Evolutionary conservation across 2,329 filamentous ascomycete genomes (phyloP).

Genomic region (Exophiala sp.): DNA sequence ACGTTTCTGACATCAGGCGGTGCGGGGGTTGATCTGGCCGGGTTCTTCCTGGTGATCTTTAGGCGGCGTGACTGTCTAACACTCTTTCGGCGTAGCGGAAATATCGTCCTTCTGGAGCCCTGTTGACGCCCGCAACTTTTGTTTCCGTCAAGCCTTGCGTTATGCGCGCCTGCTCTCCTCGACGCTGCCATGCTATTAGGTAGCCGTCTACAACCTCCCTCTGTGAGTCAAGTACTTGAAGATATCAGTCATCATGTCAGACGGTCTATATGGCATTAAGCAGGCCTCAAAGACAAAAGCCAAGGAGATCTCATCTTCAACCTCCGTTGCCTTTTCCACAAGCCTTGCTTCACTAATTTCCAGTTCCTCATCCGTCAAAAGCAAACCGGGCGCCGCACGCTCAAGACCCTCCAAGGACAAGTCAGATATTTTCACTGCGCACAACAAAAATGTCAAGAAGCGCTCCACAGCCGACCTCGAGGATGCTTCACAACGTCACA

Average conservation of each 20-base stretch:
- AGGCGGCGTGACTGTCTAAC: too few species aligned
- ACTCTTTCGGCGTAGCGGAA: too few species aligned
- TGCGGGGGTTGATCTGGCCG: too few species aligned
- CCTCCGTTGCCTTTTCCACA: slow-evolving; percentile 79
- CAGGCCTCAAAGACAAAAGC: slow-evolving; percentile 63
- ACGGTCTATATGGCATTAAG: slow-evolving; percentile 74
- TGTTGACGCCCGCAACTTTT: too few species aligned
- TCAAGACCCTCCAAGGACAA: slow-evolving; percentile 53
- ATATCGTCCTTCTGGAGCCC: too few species aligned
- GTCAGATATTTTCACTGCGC: slow-evolving; percentile 64
- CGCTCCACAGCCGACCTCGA: slow-evolving; percentile 60
- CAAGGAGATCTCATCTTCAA: slow-evolving; percentile 66
- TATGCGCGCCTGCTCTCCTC: too few species aligned
- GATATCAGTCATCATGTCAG: slow-evolving; percentile 41
- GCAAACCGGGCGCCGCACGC: slow-evolving; percentile 40
- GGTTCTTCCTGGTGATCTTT: too few species aligned
- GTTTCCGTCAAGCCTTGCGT: too few species aligned
- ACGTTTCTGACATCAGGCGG: too few species aligned
- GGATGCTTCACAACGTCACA: slow-evolving; percentile 60
- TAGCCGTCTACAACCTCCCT: too few species aligned
- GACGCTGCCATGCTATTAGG: too few species aligned
- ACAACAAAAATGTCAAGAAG: slow-evolving; percentile 62
- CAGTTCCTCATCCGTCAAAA: slow-evolving; percentile 44
- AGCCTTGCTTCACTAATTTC: slow-evolving; percentile 80
- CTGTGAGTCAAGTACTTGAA: not conserved